A percentile compares a stretch with the other conserved stretches of the same genome.
Conservation (phyloP, 306 rosid genomes). For the Arachis stenosperma region DNA sequence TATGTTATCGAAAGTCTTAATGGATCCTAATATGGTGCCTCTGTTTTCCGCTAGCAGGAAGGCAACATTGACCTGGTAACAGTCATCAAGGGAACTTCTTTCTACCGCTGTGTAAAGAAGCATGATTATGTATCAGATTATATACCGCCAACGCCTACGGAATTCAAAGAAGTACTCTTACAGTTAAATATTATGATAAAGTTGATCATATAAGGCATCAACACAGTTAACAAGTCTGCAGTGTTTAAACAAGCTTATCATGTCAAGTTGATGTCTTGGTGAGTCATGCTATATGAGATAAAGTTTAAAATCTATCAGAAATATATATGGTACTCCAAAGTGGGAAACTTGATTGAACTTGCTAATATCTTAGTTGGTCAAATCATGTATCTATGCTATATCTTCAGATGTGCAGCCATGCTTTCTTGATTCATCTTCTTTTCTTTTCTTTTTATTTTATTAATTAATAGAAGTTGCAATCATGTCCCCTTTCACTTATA, state of each 20-base stretch:
- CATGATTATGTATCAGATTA: constrained; percentile 73
- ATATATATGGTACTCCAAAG: too few relatives aligned
- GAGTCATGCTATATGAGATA: constrained; percentile 1
- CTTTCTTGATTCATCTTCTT: constrained; percentile 12
- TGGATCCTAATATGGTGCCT: constrained; percentile 9
- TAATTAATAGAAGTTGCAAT: constrained; percentile 14
- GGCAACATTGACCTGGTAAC: constrained; percentile 64
- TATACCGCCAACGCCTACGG: constrained; percentile 65
- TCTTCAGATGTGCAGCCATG: too few relatives aligned
- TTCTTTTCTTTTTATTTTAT: not conserved
- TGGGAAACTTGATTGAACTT: too few relatives aligned
- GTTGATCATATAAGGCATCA: constrained; percentile 27
- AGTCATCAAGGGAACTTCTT: constrained; percentile 62
- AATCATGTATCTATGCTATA: too few relatives aligned
- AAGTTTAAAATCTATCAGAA: too few relatives aligned
- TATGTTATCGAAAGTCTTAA: constrained; percentile 24
- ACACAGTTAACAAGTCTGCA: not conserved
- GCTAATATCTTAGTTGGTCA: too few relatives aligned
- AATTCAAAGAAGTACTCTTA: constrained; percentile 43
- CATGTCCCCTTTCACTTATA: constrained; percentile 30
- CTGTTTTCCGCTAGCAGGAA: constrained; percentile 60
- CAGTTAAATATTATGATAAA: constrained; percentile 46
- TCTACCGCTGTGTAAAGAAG: constrained; percentile 71
- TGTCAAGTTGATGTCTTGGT: constrained; percentile 10
- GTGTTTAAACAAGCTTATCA: not conserved